phyloP scores from a whole-genome alignment of 2,329 filamentous ascomycete genomes.

The Phialocephala subalpina region DNA sequence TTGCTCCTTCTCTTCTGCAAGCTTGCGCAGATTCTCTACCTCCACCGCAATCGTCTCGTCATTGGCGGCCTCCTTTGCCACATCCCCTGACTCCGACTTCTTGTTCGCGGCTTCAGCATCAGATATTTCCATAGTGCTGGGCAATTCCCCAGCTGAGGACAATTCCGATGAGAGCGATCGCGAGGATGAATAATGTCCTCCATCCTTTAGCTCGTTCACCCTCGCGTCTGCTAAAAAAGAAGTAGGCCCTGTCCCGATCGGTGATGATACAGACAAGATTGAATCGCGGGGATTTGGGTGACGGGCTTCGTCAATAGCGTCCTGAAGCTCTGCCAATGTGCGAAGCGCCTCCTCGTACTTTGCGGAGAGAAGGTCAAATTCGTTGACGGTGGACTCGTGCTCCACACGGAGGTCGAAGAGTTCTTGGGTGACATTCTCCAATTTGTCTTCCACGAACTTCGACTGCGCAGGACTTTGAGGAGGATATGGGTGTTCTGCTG shows the following conservation, averaged over 20 bases:
- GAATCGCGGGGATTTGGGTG: slow-evolving; percentile 66
- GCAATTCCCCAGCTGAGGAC: slow-evolving; percentile 84
- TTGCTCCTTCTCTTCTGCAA: slow-evolving; percentile 80
- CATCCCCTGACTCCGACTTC: slow-evolving; percentile 40
- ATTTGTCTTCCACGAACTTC: slow-evolving; percentile 88
- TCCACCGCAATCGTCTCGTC: slow-evolving; percentile 65
- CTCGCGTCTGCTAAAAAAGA: slow-evolving; percentile 87
- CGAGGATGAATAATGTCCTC: slow-evolving; percentile 76
- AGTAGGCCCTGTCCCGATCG: slow-evolving; percentile 64
- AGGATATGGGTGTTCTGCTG: slow-evolving; percentile 35
- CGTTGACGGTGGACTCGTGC: slow-evolving; percentile 83
- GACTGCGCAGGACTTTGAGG: slow-evolving; percentile 79
- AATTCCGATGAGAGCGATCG: slow-evolving; percentile 94
- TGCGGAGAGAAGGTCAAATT: slow-evolving; percentile 81
- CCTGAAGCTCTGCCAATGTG: slow-evolving; percentile 84
- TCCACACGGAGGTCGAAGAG: slow-evolving; percentile 89
- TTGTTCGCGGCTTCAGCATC: slow-evolving; percentile 62
- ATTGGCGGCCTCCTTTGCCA: slow-evolving; percentile 45
- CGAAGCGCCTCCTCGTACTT: slow-evolving; percentile 93
- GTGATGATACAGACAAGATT: slow-evolving; percentile 59
- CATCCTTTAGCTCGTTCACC: slow-evolving; percentile 75
- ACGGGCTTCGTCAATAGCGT: slow-evolving; percentile 80
- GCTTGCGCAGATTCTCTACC: slow-evolving; percentile 72
- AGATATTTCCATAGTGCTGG: slow-evolving; percentile 68
- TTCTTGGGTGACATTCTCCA: slow-evolving; percentile 91